These are phyloP conservation scores for Citeromyces matritensis DNA, from an alignment of 805 yeast genomes.

Conservation along the genomic window DNA sequence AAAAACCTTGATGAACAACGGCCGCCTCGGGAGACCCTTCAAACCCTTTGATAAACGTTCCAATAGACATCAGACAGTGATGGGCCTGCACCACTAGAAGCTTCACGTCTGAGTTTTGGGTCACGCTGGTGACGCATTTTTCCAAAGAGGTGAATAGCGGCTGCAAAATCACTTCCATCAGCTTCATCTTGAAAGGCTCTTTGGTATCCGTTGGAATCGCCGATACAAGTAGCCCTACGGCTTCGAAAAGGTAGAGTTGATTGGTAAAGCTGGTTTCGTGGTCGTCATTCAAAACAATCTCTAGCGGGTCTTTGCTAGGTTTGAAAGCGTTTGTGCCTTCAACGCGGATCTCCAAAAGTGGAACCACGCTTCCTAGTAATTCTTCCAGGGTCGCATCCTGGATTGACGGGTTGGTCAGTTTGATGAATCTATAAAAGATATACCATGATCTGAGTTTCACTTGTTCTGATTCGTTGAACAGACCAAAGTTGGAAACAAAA, in stretches of 20 bases:
- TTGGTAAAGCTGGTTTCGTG: slow-evolving; percentile 57
- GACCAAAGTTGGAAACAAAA: slow-evolving; percentile 70
- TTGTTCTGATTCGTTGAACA: slow-evolving; percentile 57
- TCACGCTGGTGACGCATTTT: slow-evolving; percentile 30
- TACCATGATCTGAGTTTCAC: slow-evolving; percentile 87
- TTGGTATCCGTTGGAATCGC: slow-evolving; percentile 21
- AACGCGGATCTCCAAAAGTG: slow-evolving; percentile 47
- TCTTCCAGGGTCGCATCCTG: slow-evolving; percentile 35
- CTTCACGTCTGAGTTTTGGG: slow-evolving; percentile 18
- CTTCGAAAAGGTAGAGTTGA: slow-evolving; percentile 75
- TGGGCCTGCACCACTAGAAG: slow-evolving; percentile 59
- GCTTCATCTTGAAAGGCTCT: slow-evolving; percentile 20
- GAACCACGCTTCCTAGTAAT: slow-evolving; percentile 44
- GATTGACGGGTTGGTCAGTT: slow-evolving; percentile 54
- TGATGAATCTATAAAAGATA: slow-evolving; percentile 69
- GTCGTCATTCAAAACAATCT: slow-evolving; percentile 17
- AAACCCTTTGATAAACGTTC: slow-evolving; percentile 80
- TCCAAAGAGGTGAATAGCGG: slow-evolving; percentile 68
- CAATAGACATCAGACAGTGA: slow-evolving; percentile 77
- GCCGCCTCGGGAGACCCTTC: slow-evolving; percentile 20
- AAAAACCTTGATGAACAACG: slow-evolving; percentile 8
- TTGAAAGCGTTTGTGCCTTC: slow-evolving; percentile 6
- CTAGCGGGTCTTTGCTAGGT: slow-evolving; percentile 6
- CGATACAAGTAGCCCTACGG: slow-evolving; percentile 65
- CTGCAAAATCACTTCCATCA: slow-evolving; percentile 53